Base-by-base conservation (phyloP, 1,139 yeast genomes). In the Yamadazyma triangularis region DNA sequence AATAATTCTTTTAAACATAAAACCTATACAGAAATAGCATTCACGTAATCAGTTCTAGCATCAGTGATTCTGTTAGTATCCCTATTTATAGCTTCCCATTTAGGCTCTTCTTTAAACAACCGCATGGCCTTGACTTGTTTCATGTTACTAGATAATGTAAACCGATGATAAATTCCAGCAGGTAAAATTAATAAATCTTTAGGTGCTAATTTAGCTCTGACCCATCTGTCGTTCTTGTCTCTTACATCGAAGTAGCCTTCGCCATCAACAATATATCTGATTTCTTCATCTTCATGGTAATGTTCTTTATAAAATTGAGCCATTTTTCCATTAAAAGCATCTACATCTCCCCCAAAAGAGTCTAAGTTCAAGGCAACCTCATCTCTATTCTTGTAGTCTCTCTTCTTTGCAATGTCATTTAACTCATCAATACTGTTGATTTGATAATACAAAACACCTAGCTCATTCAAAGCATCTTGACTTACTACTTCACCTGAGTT, bases 211-310 rank as follows among this genome's bases (percentile, higher is more conserved):
- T 73, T 70, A 37, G 83, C 72, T 40, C 97, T 73, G 36, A 91
- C 71, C 98, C 98, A 91, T 37, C 64, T 59, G 47, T 83, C 88
- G 24, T 70, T 61, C 13, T 61, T 51, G 50, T 76, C 79, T 41
- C 96, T 72, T 8, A 91, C 88, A 50, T 91, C 97, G 53, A 91
- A 91, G 58, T 75, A 91, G 0, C 98, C 97, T 39, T 79, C 85
- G 8, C 98, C 98, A 16, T 83, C 96, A 19, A 83, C 54, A 36
- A 88, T 76, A 58, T 88, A 89, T 42, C 98, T 70, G 53, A 91
- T 91, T 63, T 91, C 98, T 59, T 91, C 98, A 54, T 91, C 98
- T 55, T 91, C 97, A 54, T 91, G 98, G 42, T 86, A 68, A 57
- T 91, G 98, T 55, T 91, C 97, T 29, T 75, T 68, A 61, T 82